Evolutionary conservation across 176 grass and related monocot genomes (phyloP).

Genomic region (Phragmites australis): DNA sequence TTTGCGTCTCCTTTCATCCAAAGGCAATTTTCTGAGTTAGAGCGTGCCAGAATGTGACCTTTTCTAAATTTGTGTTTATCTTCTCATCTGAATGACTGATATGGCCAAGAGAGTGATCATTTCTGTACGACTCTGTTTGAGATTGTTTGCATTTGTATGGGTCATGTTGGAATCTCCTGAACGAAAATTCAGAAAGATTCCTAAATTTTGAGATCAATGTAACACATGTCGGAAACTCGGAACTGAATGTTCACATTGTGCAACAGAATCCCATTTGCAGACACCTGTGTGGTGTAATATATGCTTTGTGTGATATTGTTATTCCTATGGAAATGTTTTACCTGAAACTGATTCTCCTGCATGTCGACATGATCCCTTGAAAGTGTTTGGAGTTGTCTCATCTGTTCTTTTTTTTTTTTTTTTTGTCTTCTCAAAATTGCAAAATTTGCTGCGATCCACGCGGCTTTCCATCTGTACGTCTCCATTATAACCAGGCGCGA

Average conservation of each 20-base stretch:
- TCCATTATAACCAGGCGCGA: no score
- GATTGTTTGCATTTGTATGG: not conserved
- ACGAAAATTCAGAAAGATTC: not conserved
- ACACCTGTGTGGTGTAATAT: not conserved
- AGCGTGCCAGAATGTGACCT: not conserved
- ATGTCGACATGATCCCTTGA: no score
- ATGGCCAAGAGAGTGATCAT: not conserved
- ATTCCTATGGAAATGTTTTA: not conserved
- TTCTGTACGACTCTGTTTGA: not conserved
- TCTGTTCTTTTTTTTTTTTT: no score
- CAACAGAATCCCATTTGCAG: no score
- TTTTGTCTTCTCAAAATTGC: no score
- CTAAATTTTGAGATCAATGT: not conserved
- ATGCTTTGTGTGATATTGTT: not conserved
- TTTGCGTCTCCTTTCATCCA: slow-evolving; percentile 43
- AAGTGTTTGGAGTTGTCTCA: no score
- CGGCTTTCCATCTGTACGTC: no score
- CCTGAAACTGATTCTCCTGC: not conserved
- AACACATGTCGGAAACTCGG: not conserved
- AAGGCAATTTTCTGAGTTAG: slow-evolving; percentile 41
- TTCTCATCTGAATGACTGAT: not conserved
- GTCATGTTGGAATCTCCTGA: not conserved
- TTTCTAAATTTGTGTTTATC: not conserved
- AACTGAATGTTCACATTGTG: no score
- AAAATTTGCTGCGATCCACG: no score